Evolutionary conservation across 139 green algal species (phyloP).

Genomic region (Dunaliella primolecta): DNA sequence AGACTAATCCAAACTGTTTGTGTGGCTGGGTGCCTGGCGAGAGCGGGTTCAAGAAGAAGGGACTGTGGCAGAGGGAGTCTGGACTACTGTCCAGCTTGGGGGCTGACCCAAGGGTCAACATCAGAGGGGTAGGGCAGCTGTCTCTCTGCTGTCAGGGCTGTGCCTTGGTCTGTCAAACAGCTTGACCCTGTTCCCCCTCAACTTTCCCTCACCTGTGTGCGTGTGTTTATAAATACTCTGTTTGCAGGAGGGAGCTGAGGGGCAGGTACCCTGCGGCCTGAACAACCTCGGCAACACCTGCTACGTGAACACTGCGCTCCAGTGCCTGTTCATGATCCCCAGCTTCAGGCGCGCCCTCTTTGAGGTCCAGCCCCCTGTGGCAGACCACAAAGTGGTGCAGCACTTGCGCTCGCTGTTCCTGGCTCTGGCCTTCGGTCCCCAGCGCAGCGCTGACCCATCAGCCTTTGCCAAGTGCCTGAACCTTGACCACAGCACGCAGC

Average conservation of each 20-base stretch:
- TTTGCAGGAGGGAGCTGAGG: not conserved
- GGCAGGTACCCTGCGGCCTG: slow-evolving; percentile 55
- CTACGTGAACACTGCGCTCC: slow-evolving; percentile 83
- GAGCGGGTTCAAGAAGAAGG: slow-evolving; percentile 51
- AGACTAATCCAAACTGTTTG: slow-evolving; percentile 71
- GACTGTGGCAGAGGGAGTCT: slow-evolving; percentile 75
- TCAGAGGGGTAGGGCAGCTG: not conserved
- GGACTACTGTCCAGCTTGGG: slow-evolving; percentile 42
- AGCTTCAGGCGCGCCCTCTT: slow-evolving; percentile 65
- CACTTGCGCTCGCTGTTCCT: slow-evolving; percentile 39
- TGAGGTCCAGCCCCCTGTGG: slow-evolving; percentile 21
- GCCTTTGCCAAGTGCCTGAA: slow-evolving; percentile 63
- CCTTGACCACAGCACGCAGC: slow-evolving; percentile 77
- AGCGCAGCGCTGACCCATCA: slow-evolving; percentile 53
- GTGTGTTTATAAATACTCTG: not conserved
- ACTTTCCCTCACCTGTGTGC: not conserved
- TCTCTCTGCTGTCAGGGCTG: not conserved
- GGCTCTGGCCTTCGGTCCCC: slow-evolving; percentile 57
- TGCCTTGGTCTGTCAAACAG: not conserved
- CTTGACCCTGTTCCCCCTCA: not conserved
- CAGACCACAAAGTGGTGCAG: slow-evolving; percentile 24
- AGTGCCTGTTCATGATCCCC: slow-evolving; percentile 72
- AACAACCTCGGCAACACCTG: slow-evolving; percentile 87
- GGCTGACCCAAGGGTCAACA: slow-evolving; percentile 35
- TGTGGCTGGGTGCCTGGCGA: slow-evolving; percentile 56